phyloP scores from a whole-genome alignment of 805 yeast genomes.

The Metschnikowia shivogae region DNA sequence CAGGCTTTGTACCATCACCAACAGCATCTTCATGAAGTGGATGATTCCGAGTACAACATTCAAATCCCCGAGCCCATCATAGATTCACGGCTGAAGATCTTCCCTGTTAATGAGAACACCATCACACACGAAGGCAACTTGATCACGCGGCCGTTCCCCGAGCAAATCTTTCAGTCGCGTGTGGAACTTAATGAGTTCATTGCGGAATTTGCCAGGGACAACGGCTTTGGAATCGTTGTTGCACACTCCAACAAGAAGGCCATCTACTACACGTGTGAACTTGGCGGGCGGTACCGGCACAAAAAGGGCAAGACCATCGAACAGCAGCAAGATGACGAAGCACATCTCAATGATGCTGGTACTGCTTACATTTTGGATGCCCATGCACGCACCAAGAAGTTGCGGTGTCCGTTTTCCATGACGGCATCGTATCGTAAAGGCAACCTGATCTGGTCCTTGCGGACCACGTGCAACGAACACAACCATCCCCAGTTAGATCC shows the following conservation, averaged over 20 bases:
- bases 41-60: conserved; percentile 39
- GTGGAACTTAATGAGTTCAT: conserved; percentile 51
- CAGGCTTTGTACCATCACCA: conserved; percentile 21
- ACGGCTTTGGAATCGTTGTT: conserved; percentile 57
- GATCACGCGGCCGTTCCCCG: conserved; percentile 52
- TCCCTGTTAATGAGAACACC: conserved; percentile 43
- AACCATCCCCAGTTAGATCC: conserved; percentile 58
- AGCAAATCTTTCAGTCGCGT: conserved; percentile 47
- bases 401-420: conserved; percentile 57
- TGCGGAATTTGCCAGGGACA: conserved; percentile 52
- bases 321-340: conserved; percentile 20
- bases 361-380: conserved; percentile 37
- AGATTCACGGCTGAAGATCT: conserved; percentile 39
- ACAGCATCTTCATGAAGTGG: conserved; percentile 19
- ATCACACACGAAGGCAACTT: conserved; percentile 47
- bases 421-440: conserved; percentile 51
- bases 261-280: conserved; percentile 55
- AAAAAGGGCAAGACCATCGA: conserved; percentile 34
- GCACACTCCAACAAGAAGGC: conserved; percentile 58
- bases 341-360: conserved; percentile 25
- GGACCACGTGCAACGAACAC: conserved; percentile 53
- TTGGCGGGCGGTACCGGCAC: conserved; percentile 54
- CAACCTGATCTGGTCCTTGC: conserved; percentile 48
- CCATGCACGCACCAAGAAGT: conserved; percentile 46
- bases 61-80: conserved; percentile 46